Evolutionary conservation across 129 eudicot genomes (phyloP), one percentile per base, ranked within the genome.

Genomic region (Lactuca saligna): DNA sequence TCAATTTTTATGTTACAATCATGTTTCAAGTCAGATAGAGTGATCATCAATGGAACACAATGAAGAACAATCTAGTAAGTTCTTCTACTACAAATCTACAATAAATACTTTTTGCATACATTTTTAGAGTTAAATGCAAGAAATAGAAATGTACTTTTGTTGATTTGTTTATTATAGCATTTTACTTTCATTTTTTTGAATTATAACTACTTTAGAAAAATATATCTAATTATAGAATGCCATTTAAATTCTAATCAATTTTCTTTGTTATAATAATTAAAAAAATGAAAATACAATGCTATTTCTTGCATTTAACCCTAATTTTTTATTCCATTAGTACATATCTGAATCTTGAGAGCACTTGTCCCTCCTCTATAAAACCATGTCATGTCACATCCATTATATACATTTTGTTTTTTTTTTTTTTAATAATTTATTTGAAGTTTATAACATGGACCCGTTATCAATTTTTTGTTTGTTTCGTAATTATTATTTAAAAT

Each of bases 1-100:
- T 46, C 15, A 46, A 69, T 13, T 20, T 38, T 38, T 25, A 13
- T 72, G 69, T 51, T 72, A 17, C 68, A 48, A 49, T 46, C 50
- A 42, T 71, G 49, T 46, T 60, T 56, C 41, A 17, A 54, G 73
- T 56, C 42, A 10, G 51, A 17, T 68, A 50, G 15, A 54, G 54
- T 44, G 11, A 61, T 51, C 10, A 57, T 58, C 55, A 34, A 34
- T 13, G 32, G 65, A 70, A 25, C 29, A 25, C 9, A n/a, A 29
- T 54, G 35, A 51, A 71, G 41, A 59, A 32, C 13, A 20, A 12
- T 14, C 29, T 58, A 41, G 39, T 37, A 8, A 44, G 67, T 12
- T 16, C 34, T 31, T 20, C 65, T 14, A 9, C 17, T 44, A 25
- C 20, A 41, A 14, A 41, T 57, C 15, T n/a, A n/a, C n/a, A n/a